Percentiles rank a stretch among this genome's conserved stretches.
phyloP scores from a whole-genome alignment of 257 asterid species.

The Salvia rosmarinus region DNA sequence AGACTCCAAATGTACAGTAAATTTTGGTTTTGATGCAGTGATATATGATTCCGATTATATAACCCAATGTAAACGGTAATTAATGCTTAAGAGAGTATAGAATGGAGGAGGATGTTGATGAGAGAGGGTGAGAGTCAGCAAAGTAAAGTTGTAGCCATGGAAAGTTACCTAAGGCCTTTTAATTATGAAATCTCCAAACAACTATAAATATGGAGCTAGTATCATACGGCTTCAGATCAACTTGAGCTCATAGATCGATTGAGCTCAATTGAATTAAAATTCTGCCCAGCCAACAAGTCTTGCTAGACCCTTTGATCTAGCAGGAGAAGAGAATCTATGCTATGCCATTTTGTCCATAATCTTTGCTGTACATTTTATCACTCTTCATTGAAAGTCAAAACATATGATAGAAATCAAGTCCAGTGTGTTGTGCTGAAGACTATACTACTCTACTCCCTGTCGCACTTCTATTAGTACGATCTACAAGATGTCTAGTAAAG shows the following conservation, averaged over 20 bases:
- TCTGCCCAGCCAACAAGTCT: not conserved
- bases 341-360: not conserved
- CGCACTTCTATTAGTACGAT: conserved; percentile 2
- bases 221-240: too few relatives aligned
- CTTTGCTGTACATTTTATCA: not conserved
- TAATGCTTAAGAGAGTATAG: too few relatives aligned
- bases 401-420: not conserved
- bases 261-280: not conserved
- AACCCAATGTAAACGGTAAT: not conserved
- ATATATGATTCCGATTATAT: not conserved
- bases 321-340: not conserved
- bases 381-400: not conserved
- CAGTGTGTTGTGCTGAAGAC: not conserved
- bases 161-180: not conserved
- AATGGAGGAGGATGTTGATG: not conserved
- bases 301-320: not conserved
- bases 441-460: not conserved
- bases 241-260: not conserved
- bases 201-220: not conserved
- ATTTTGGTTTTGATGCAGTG: not conserved
- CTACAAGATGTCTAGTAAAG: not conserved
- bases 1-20: not conserved
- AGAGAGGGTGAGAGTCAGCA: not conserved
- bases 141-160: not conserved
- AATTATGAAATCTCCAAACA: not conserved